Base-by-base conservation (phyloP, 768 basidiomycete genomes). In the Russula compacta region DNA sequence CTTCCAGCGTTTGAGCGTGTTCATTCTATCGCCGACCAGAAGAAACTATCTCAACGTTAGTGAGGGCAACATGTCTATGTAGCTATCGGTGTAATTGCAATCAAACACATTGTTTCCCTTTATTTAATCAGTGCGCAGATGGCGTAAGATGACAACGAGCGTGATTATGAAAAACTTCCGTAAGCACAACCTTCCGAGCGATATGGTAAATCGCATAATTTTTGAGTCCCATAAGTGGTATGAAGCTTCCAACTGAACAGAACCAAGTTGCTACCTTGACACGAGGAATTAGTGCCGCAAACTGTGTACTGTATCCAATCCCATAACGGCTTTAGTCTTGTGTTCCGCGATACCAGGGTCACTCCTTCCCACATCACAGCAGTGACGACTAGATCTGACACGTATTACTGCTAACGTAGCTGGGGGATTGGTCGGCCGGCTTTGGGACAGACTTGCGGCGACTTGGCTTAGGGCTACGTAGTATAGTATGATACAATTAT, bases 41-140 rank as follows among this genome's bases (percentile, higher is more conserved):
- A 49, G 47, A 53, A 49, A 47, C 48, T 63, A n/a, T 63, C 61
- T 43, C 61, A 58, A 53, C 56, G 36, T 40, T 58, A 63, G 56
- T 42, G 24, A 11, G 57, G 36, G 36, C 32, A 42, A 36, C 29
- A 10, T 53, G 29, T 44, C 53, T n/a, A 1, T 42, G 42, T 55
- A 55, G 42, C n/a, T 35, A 19, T 59, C 43, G 2, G 39, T 62
- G 39, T 58, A 53, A 29, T 43, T 47, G 17, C 52, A 36, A 50
- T 43, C 21, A 49, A 42, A 40, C 29, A 17, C 33, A 42, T 44
- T 19, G 44, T 57, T 43, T 17, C 50, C 40, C 15, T 40, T 33
- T 46, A 52, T 1, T 3, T 36, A 47, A 29, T 2, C 24, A 19
- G 14, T 19, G 35, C 19, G 48, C 33, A 19, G 47, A 39, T 57